Conservation (phyloP, 2,329 filamentous ascomycete species). For the Blastomyces emzantsi region DNA sequence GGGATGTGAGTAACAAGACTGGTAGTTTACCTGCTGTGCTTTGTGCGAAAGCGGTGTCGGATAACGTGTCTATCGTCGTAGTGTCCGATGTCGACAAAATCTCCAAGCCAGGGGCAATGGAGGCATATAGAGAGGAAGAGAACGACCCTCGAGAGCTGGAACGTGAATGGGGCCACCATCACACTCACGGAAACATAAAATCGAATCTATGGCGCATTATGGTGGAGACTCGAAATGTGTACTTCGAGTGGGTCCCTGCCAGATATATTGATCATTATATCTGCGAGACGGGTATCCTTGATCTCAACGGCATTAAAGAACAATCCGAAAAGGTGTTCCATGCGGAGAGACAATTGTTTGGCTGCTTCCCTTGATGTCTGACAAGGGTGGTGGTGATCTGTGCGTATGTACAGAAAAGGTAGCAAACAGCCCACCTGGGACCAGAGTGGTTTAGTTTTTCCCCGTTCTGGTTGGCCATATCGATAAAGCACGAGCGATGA, state of each 20-base stretch:
- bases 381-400: not conserved
- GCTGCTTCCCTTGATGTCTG: slow-evolving; percentile 3
- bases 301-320: slow-evolving; percentile 16
- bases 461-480: not conserved
- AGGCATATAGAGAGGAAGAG: slow-evolving; percentile 42
- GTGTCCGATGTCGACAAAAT: slow-evolving; percentile 56
- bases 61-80: slow-evolving; percentile 43
- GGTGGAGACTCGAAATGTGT: slow-evolving; percentile 33
- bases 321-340: slow-evolving; percentile 13
- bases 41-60: slow-evolving; percentile 43
- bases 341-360: slow-evolving; percentile 15
- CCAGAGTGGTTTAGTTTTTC: not conserved
- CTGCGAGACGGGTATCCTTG: slow-evolving; percentile 40
- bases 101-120: slow-evolving; percentile 36
- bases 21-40: slow-evolving; percentile 53
- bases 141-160: slow-evolving; percentile 47
- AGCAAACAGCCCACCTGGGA: slow-evolving; percentile 9
- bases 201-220: slow-evolving; percentile 14
- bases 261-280: slow-evolving; percentile 43
- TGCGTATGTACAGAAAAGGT: not conserved
- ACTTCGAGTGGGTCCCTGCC: slow-evolving; percentile 48
- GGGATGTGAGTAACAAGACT: slow-evolving; percentile 58
- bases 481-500: not conserved
- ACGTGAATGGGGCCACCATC: slow-evolving; percentile 9
- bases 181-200: not conserved